Evolutionary conservation across 805 yeast species (phyloP).

Genomic region (Torulaspora gathmanii): DNA sequence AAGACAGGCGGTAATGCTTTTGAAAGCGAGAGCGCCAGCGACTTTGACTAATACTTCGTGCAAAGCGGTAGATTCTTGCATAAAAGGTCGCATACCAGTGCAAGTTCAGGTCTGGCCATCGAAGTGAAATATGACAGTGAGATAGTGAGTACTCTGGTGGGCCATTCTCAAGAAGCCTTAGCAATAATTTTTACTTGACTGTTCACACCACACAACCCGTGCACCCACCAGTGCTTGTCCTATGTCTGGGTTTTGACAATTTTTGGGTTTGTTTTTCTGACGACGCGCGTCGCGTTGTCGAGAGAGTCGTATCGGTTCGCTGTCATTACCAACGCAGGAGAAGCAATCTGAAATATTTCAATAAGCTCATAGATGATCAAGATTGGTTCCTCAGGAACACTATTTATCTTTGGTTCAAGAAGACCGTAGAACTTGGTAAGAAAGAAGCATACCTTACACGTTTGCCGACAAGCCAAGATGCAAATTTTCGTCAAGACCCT

Average conservation of each 20-base stretch:
- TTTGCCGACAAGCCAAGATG: slow-evolving; percentile 60
- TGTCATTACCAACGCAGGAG: background rate
- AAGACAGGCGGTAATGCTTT: slow-evolving; percentile 15
- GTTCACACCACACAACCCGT: background rate
- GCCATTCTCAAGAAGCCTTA: no score
- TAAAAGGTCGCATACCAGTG: no score
- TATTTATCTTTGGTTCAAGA: background rate
- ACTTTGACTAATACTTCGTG: background rate
- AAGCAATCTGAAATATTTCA: slow-evolving; percentile 1
- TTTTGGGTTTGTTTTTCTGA: background rate
- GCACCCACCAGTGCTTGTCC: background rate
- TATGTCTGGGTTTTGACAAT: slow-evolving; percentile 1
- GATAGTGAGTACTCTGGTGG: no score
- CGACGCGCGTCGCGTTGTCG: slow-evolving; percentile 9
- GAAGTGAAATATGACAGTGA: no score
- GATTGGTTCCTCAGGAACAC: no score
- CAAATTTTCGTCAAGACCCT: slow-evolving; percentile 99
- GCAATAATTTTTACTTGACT: background rate
- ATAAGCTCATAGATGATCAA: background rate
- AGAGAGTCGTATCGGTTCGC: background rate
- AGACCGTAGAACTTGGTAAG: slow-evolving; percentile 29
- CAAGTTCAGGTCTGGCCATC: no score
- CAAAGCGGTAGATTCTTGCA: background rate
- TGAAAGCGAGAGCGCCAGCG: background rate
- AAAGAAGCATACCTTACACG: slow-evolving; percentile 34